Conservation (phyloP, 768 basidiomycete species). For the Tephrocybe rancida region DNA sequence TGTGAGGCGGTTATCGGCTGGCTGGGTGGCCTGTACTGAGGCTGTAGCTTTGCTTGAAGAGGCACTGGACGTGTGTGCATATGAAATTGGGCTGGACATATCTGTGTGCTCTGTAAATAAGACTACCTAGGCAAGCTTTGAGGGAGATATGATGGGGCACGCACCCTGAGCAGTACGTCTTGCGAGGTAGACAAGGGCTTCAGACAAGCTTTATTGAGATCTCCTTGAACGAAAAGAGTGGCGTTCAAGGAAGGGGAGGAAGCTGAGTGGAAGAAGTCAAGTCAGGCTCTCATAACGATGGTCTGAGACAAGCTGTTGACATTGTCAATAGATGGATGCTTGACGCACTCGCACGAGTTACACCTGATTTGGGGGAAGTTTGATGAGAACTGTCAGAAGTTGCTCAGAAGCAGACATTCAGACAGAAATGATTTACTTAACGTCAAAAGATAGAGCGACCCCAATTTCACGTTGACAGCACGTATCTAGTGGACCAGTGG, state of each 20-base stretch:
- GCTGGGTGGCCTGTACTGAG: background rate
- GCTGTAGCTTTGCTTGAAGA: slow-evolving; percentile 2
- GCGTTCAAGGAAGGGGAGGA: slow-evolving; percentile 23
- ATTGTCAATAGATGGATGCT: slow-evolving; percentile 2
- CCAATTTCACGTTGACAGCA: background rate
- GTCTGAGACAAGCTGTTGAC: background rate
- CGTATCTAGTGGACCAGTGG: background rate
- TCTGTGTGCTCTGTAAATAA: background rate
- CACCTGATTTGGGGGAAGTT: slow-evolving; percentile 12
- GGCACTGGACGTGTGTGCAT: background rate
- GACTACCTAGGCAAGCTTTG: background rate
- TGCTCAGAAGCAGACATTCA: background rate
- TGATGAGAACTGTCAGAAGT: slow-evolving; percentile 24
- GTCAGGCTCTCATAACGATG: background rate
- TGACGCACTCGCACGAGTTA: slow-evolving; percentile 3
- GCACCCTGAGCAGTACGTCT: no score
- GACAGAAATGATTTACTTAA: slow-evolving; percentile 14
- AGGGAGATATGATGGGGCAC: no score
- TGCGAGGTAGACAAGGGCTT: no score
- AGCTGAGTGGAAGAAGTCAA: background rate
- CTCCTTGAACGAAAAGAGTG: slow-evolving; percentile 33
- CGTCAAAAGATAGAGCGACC: background rate
- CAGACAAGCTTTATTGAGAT: background rate
- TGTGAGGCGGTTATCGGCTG: background rate
- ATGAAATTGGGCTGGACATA: slow-evolving; percentile 10